phyloP scores from a whole-genome alignment of 2,329 filamentous ascomycete species.

The Penicillium hordei region DNA sequence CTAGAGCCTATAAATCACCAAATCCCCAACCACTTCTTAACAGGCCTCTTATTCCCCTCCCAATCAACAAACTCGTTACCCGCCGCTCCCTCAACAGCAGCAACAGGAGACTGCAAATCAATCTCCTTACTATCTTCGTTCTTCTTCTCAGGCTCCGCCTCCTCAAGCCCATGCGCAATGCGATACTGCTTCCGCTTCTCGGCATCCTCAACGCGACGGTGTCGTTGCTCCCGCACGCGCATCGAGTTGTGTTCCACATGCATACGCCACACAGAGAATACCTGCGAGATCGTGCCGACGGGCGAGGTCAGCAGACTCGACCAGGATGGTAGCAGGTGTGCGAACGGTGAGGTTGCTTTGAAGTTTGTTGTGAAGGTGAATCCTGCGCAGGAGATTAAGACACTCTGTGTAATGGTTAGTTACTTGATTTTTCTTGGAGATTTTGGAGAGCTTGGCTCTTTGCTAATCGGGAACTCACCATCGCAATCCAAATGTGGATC shows the following conservation, averaged over 20 bases:
- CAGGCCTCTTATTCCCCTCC: slow-evolving; percentile 50
- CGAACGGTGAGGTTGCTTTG: slow-evolving; percentile 73
- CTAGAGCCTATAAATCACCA: slow-evolving; percentile 53
- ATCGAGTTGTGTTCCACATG: slow-evolving; percentile 71
- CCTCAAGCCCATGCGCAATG: slow-evolving; percentile 78
- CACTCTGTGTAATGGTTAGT: slow-evolving; percentile 51
- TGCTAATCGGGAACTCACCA: slow-evolving; percentile 57
- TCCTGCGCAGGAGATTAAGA: slow-evolving; percentile 66
- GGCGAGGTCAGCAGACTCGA: slow-evolving; percentile 70
- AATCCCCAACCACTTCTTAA: slow-evolving; percentile 83
- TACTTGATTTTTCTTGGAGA: neutral
- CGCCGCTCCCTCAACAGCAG: slow-evolving; percentile 35
- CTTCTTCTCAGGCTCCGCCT: slow-evolving; percentile 39
- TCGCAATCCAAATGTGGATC: slow-evolving; percentile 78
- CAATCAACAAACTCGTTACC: slow-evolving; percentile 37
- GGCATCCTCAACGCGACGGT: slow-evolving; percentile 76
- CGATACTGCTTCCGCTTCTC: slow-evolving; percentile 83
- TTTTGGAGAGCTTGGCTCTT: neutral
- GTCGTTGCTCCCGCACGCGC: slow-evolving; percentile 69
- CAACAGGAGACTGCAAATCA: slow-evolving; percentile 43
- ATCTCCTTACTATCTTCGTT: slow-evolving; percentile 27
- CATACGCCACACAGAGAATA: slow-evolving; percentile 71
- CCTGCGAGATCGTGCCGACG: slow-evolving; percentile 62
- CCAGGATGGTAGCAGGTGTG: slow-evolving; percentile 71
- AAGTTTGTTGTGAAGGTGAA: slow-evolving; percentile 79